A percentile compares a stretch with the other conserved stretches of the same genome.
Evolutionary conservation across 1,284 basidiomycete species (phyloP).

Genomic region (Puccinia hordei): DNA sequence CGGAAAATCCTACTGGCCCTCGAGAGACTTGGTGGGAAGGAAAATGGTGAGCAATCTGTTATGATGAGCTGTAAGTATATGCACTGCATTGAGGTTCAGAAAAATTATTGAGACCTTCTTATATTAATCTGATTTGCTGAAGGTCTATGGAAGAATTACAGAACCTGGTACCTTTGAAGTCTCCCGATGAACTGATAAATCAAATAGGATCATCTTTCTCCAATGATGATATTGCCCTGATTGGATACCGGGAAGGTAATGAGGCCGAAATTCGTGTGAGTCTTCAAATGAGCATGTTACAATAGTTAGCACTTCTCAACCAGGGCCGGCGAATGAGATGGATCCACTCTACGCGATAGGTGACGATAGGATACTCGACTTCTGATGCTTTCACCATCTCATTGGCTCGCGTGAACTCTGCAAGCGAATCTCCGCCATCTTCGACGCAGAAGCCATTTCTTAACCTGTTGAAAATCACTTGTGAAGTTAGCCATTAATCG

Average conservation of each 20-base stretch:
- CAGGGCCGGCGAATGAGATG: not conserved
- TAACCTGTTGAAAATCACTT: slow-evolving; percentile 33
- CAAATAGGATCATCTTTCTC: slow-evolving; percentile 26
- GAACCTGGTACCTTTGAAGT: slow-evolving; percentile 8
- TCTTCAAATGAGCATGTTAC: not conserved
- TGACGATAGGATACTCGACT: slow-evolving; percentile 34
- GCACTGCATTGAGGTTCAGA: not conserved
- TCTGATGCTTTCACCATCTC: slow-evolving; percentile 18
- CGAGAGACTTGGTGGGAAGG: slow-evolving; percentile 37
- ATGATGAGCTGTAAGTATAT: too few species aligned
- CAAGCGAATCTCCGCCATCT: not conserved
- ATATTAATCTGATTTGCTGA: not conserved
- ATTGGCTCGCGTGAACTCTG: slow-evolving; percentile 2
- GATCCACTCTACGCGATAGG: not conserved
- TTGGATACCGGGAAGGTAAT: slow-evolving; percentile 27
- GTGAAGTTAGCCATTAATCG: slow-evolving; percentile 4
- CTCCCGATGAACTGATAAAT: not conserved
- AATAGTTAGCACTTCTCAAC: not conserved
- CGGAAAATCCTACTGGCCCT: not conserved
- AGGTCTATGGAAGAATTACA: slow-evolving; percentile 26
- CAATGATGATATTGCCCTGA: slow-evolving; percentile 26
- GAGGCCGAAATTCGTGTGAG: slow-evolving; percentile 33
- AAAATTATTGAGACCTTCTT: not conserved
- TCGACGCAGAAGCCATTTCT: slow-evolving; percentile 21
- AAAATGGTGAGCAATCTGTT: slow-evolving; percentile 2